Conservation (phyloP, 805 yeast genomes). For the Alloascoidea hylecoeti region DNA sequence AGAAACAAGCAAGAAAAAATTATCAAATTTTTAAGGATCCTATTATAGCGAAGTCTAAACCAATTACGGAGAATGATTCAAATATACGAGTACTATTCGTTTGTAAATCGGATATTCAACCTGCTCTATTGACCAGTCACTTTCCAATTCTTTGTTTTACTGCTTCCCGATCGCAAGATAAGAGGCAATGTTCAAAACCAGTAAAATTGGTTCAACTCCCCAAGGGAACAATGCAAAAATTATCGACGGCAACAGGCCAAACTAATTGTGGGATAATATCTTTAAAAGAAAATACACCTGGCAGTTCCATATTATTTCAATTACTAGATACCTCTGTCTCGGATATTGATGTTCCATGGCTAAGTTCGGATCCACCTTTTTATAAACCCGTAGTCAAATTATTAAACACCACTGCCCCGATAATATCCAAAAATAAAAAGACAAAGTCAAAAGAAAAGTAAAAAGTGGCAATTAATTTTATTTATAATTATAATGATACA, state of each 20-base stretch:
- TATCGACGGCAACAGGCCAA: conserved; percentile 17
- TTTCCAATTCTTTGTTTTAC: conserved; percentile 31
- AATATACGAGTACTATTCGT: conserved; percentile 28
- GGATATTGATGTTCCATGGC: conserved; percentile 27
- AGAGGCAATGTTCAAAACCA: not conserved
- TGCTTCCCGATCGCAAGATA: conserved; percentile 15
- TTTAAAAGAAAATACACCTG: conserved; percentile 13
- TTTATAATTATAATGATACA: too few relatives aligned
- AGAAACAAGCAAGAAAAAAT: conserved; percentile 20
- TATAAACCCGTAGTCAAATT: conserved; percentile 21
- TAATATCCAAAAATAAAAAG: conserved; percentile 14
- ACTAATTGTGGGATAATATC: conserved; percentile 21
- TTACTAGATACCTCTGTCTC: conserved; percentile 13
- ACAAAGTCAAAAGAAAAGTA: conserved; percentile 6
- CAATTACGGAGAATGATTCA: conserved; percentile 4
- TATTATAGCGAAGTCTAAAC: conserved; percentile 1
- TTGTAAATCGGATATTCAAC: conserved; percentile 28
- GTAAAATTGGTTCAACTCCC: conserved; percentile 39
- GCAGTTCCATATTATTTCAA: conserved; percentile 8
- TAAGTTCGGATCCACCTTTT: conserved; percentile 18
- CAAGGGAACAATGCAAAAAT: conserved; percentile 16
- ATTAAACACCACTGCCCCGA: conserved; percentile 26
- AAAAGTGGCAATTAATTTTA: too few relatives aligned
- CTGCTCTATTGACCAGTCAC: conserved; percentile 25
- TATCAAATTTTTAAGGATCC: not conserved